Evolutionary conservation across 2,329 filamentous ascomycete genomes (phyloP).

Genomic region (Cordyceps tenuipes): DNA sequence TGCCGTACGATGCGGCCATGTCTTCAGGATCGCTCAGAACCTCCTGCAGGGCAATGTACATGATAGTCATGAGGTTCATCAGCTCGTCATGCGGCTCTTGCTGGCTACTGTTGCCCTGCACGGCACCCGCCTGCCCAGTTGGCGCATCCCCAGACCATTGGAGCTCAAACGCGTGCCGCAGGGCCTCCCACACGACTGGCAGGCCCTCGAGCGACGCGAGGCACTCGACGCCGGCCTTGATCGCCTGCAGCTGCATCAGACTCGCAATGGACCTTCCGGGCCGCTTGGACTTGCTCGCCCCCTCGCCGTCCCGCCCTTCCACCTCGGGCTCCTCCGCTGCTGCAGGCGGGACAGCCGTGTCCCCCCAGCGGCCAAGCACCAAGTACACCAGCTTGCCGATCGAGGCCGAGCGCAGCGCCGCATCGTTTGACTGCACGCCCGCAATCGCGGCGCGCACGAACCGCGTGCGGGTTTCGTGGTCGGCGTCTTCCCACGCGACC

Average conservation of each 20-base stretch:
- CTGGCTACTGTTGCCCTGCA: constrained; percentile 24
- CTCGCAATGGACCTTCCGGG: constrained; percentile 41
- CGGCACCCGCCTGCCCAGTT: constrained; percentile 20
- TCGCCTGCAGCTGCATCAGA: constrained; percentile 48
- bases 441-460: constrained; percentile 51
- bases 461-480: constrained; percentile 42
- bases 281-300: background rate
- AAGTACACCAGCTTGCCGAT: constrained; percentile 53
- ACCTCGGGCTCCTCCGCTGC: constrained; percentile 24
- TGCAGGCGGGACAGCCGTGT: constrained; percentile 49
- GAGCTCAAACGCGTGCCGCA: constrained; percentile 41
- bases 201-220: constrained; percentile 44
- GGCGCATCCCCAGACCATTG: constrained; percentile 45
- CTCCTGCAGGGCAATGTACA: constrained; percentile 53
- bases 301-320: background rate
- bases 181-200: constrained; percentile 41
- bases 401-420: constrained; percentile 40
- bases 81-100: constrained; percentile 51
- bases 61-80: constrained; percentile 54
- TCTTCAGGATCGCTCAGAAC: constrained; percentile 43
- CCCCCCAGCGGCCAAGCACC: constrained; percentile 61
- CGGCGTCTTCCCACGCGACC: constrained; percentile 57
- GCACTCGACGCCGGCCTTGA: constrained; percentile 45
- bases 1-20: constrained; percentile 37
- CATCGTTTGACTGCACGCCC: constrained; percentile 35